These are phyloP conservation scores for Triticum timopheevii DNA, from an alignment of 176 grass and related monocot genomes.

Conservation along the genomic window DNA sequence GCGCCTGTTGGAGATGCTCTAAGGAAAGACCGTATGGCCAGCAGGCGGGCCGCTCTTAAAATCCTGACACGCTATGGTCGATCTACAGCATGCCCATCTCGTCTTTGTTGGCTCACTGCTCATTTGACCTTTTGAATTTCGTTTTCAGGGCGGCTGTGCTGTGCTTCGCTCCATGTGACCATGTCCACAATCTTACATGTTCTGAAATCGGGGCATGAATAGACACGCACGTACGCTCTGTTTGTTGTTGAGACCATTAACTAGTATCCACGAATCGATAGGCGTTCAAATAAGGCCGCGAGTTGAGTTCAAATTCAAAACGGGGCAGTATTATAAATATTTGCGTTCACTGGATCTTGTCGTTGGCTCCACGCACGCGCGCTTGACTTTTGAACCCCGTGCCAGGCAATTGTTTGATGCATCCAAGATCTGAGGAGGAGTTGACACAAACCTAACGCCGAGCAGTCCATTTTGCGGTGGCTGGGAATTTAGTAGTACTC, in stretches of 20 bases:
- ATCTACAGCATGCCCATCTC: background rate
- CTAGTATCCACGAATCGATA: background rate
- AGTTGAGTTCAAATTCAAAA: background rate
- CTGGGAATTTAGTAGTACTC: background rate
- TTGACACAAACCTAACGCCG: background rate
- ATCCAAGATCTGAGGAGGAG: background rate
- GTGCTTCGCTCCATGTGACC: background rate
- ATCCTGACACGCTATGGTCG: background rate
- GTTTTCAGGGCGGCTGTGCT: background rate
- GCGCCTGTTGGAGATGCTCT: too few relatives aligned
- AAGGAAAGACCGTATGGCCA: background rate
- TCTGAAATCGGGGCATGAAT: background rate
- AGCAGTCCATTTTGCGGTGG: too few relatives aligned
- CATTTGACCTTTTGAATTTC: slow-evolving; percentile 13
- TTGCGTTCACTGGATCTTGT: too few relatives aligned
- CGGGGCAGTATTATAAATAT: background rate
- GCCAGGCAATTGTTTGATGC: background rate
- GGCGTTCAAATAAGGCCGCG: background rate
- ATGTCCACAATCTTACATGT: background rate
- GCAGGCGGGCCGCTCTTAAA: background rate
- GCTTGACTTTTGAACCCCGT: slow-evolving; percentile 20
- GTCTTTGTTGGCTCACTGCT: background rate
- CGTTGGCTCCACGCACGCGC: slow-evolving; percentile 6
- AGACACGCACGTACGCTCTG: background rate
- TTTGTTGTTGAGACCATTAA: background rate